Evolutionary conservation across 2,329 filamentous ascomycete species (phyloP).

Genomic region (Parastagonospora nodorum): DNA sequence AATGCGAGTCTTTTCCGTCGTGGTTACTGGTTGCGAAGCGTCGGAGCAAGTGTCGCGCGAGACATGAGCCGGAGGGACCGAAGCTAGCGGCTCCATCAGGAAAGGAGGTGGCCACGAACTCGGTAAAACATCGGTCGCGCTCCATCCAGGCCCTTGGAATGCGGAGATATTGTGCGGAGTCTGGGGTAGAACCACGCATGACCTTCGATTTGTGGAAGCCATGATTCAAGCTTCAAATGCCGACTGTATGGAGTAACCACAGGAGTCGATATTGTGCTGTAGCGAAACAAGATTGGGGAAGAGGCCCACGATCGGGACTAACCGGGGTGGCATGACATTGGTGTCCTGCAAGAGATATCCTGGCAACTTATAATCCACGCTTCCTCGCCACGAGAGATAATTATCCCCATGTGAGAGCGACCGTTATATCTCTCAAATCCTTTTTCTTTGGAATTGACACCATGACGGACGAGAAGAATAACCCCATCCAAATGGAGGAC

Average conservation of each 20-base stretch:
- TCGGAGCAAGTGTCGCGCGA: not conserved
- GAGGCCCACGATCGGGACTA: too few species aligned
- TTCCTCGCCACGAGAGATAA: not conserved
- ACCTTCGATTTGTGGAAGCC: not conserved
- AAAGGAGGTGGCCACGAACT: not conserved
- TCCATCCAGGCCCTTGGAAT: not conserved
- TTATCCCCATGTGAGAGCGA: not conserved
- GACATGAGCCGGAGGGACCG: not conserved
- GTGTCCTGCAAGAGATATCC: too few species aligned
- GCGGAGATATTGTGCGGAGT: slow-evolving; percentile 1
- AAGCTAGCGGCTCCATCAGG: not conserved
- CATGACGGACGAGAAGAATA: not conserved
- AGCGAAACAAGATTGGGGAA: too few species aligned
- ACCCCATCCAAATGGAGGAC: not conserved
- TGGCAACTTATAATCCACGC: not conserved
- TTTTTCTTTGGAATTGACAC: not conserved
- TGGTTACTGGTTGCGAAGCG: not conserved
- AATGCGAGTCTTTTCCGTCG: not conserved
- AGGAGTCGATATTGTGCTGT: too few species aligned
- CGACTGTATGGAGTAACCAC: too few species aligned
- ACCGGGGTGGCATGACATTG: too few species aligned
- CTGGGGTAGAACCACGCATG: not conserved
- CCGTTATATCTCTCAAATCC: not conserved
- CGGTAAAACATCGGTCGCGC: not conserved
- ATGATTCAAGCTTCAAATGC: too few species aligned